Percentiles rank a stretch among this genome's conserved stretches.
Evolutionary conservation across 169 alveolate genomes (phyloP).

Genomic region (Plasmodium reichenowi): DNA sequence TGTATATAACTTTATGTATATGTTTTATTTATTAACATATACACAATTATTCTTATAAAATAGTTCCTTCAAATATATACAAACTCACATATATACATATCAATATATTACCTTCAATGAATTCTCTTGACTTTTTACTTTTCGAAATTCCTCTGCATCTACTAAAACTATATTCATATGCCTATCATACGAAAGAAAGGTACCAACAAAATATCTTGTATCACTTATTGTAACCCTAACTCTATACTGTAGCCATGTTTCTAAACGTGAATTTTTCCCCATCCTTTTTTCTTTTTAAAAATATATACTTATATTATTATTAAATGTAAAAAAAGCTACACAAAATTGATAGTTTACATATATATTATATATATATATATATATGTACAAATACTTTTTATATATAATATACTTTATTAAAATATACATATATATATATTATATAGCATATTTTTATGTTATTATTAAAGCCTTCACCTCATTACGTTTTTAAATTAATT

Average conservation of each 20-base stretch:
- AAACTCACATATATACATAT: background rate
- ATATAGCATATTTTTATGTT: no score
- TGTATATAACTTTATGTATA: no score
- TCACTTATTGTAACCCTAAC: slow-evolving; percentile 96
- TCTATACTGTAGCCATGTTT: slow-evolving; percentile 97
- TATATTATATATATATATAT: no score
- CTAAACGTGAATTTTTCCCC: slow-evolving; percentile 92
- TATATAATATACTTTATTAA: no score
- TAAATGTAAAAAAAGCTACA: no score
- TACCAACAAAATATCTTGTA: slow-evolving; percentile 96
- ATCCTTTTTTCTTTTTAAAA: slow-evolving; percentile 45
- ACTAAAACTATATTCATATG: slow-evolving; percentile 98
- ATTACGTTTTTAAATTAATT: no score
- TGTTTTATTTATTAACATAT: slow-evolving; percentile 32
- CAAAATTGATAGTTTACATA: no score
- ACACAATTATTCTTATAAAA: slow-evolving; percentile 72
- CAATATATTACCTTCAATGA: slow-evolving; percentile 60
- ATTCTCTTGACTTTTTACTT: slow-evolving; percentile 84
- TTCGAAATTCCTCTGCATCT: slow-evolving; percentile 98
- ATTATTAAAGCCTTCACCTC: no score
- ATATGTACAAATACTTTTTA: no score
- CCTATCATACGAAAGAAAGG: slow-evolving; percentile 98
- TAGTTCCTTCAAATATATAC: slow-evolving; percentile 13
- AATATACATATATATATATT: no score
- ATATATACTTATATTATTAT: no score